A percentile compares a stretch with the other conserved stretches of the same genome.
phyloP scores from a whole-genome alignment of 1,284 basidiomycete genomes.

The Fomitiporia mediterranea region DNA sequence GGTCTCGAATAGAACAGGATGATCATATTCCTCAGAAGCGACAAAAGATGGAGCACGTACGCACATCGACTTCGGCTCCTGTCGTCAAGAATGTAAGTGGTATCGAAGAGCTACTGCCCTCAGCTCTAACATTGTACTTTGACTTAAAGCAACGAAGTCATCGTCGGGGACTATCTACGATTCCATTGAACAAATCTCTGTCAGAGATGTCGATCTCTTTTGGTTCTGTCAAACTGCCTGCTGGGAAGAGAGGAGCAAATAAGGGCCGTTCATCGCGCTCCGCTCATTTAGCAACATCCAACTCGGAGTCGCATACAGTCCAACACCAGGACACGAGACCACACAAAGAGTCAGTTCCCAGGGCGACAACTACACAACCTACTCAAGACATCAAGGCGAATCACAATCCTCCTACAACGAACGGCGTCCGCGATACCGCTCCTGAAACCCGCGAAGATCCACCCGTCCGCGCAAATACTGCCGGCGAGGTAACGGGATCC shows the following conservation, averaged over 20 bases:
- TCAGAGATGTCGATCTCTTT: background rate
- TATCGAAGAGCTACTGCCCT: no score
- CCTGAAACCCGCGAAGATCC: background rate
- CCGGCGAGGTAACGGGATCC: background rate
- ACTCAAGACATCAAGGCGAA: background rate
- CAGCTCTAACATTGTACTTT: background rate
- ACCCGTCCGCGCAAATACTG: background rate
- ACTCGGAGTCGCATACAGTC: background rate
- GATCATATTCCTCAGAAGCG: conserved; percentile 2
- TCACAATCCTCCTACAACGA: background rate
- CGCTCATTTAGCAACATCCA: background rate
- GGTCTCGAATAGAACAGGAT: conserved; percentile 3
- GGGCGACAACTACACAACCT: background rate
- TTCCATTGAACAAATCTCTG: background rate
- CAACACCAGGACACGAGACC: no score
- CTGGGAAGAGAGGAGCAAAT: background rate
- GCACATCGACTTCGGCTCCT: conserved; percentile 2
- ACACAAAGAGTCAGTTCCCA: background rate
- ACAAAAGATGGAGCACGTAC: conserved; percentile 13
- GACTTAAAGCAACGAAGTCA: conserved; percentile 1
- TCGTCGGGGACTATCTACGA: background rate
- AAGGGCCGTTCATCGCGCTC: background rate
- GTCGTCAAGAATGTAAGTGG: conserved; percentile 14
- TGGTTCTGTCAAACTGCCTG: background rate
- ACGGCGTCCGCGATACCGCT: background rate